Conservation (phyloP, 2,329 filamentous ascomycete genomes). For the Bipolaris victoriae region DNA sequence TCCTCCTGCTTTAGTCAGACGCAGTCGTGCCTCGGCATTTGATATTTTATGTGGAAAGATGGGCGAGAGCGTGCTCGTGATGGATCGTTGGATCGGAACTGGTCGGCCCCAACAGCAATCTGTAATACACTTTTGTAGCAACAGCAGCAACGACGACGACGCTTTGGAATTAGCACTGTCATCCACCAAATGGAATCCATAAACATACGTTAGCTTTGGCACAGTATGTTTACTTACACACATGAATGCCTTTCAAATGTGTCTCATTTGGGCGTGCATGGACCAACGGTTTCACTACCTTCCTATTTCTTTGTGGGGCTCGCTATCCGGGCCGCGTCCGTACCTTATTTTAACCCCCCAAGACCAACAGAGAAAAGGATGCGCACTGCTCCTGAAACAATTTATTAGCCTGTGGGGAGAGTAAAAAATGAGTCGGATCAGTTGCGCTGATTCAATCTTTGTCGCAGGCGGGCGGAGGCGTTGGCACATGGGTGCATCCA, state of each 20-base stretch:
- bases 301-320: constrained; percentile 10
- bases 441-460: constrained; percentile 8
- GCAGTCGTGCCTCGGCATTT: constrained; percentile 4
- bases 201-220: neutral
- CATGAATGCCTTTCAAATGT: neutral
- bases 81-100: constrained; percentile 4
- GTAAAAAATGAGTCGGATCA: neutral
- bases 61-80: neutral
- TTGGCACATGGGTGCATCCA: constrained; percentile 9
- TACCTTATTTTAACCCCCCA: constrained; percentile 17
- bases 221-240: neutral
- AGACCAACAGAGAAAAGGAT: constrained; percentile 1
- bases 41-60: constrained; percentile 4
- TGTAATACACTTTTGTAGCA: neutral
- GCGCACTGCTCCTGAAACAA: constrained; percentile 2
- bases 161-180: neutral
- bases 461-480: constrained; percentile 1
- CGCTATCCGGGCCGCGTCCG: constrained; percentile 16
- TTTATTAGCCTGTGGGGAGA: neutral
- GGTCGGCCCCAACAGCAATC: constrained; percentile 6
- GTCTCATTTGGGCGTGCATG: constrained; percentile 7
- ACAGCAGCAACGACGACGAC: neutral
- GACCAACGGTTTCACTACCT: constrained; percentile 13
- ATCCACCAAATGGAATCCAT: neutral
- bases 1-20: neutral